Evolutionary conservation across 2,329 filamentous ascomycete genomes (phyloP), one percentile per base, ranked within the genome.

Genomic region (Clarireedia sp.): DNA sequence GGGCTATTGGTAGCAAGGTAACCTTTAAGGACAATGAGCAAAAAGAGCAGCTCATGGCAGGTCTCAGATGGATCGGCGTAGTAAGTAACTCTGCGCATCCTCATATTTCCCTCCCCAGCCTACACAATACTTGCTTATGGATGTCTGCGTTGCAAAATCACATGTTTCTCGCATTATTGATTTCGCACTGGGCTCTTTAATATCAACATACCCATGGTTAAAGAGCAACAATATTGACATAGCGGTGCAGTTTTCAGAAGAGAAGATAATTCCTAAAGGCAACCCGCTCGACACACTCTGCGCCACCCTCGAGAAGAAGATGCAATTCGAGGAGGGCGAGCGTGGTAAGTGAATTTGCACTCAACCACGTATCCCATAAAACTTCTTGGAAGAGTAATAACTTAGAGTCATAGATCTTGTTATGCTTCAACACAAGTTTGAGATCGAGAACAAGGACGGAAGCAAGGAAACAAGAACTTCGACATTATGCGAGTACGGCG

Each of bases 281-380:
- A 96, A 89, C 75, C 87, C 90, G 3, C 80, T 96, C 23, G 91
- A 96, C 72, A 92, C 88, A n/a, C 82, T 96, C 40, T 96, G 90
- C 75, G 89, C 89, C 33, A 87, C 84, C 3, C 81, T 96, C 29
- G 90, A 95, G 78, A 75, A 88, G 78, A 95, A 95, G 83, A 95
- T 95, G 89, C 81, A 88, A 72, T 96, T 86, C 72, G 86, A 81
- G 67, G 29, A 86, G 65, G 86, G 80, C 59, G 90, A 96, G 81
- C 85, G 90, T 57, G 29, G 29, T 33, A 33, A 33, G 29, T 33
- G 12, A 33, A 33, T 5, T 12, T 12, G 12, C 12, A 10, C 29
- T 33, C 10, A 33, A 12, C 9, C 29, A 12, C 29, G 9, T 33
- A 10, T 3, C 4, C 29, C 29, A 26, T 33, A 12, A 33, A 33